Conservation (phyloP, 1,284 basidiomycete genomes). For the Cystobasidiaceae sp. region DNA sequence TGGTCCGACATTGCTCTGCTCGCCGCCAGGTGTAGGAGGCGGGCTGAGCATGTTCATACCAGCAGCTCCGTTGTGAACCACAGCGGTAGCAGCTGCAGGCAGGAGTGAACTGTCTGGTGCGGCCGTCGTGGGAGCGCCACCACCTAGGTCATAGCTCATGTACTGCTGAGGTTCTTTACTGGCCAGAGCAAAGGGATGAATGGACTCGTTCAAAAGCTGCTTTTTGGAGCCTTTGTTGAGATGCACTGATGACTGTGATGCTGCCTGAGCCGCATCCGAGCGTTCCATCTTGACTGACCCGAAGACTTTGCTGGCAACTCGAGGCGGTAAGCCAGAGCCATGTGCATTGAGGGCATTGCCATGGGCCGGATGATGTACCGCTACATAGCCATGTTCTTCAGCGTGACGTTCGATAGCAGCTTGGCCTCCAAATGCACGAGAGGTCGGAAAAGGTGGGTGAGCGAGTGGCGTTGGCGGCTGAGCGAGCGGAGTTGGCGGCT, state of each 20-base stretch:
- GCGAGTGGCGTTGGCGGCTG: conserved; percentile 25
- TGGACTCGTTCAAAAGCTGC: neutral
- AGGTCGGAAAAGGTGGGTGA: conserved; percentile 5
- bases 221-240: neutral
- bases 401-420: no score
- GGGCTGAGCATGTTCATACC: no score
- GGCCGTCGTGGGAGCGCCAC: no score
- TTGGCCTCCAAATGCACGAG: no score
- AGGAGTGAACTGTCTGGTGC: no score
- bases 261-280: neutral
- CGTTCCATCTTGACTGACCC: neutral
- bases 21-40: neutral
- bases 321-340: no score
- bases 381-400: neutral
- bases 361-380: neutral
- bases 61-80: no score
- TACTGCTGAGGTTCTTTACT: conserved; percentile 10
- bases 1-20: neutral
- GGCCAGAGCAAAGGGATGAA: conserved; percentile 16
- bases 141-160: conserved; percentile 23
- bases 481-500: conserved; percentile 26
- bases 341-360: neutral
- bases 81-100: no score
- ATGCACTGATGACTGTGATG: neutral
- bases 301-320: neutral